Evolutionary conservation across 495 filamentous ascomycete species (phyloP).

Genomic region (Penicillium samsonianum): DNA sequence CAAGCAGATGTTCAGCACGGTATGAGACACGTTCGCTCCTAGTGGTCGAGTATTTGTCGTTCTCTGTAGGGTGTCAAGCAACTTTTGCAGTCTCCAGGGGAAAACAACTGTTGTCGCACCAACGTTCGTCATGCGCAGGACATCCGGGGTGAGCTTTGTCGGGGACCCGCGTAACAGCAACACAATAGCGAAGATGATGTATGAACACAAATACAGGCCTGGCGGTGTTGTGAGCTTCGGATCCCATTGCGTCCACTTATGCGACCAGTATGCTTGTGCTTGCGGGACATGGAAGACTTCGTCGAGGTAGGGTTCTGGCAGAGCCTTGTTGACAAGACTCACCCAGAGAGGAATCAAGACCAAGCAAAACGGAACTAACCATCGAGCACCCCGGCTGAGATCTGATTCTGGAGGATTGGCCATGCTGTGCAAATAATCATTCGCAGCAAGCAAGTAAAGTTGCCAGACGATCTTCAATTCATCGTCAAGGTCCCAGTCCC

Average conservation of each 20-base stretch:
- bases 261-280: constrained; percentile 80
- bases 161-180: constrained; percentile 42
- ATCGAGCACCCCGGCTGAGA: constrained; percentile 45
- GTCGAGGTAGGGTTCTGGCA: constrained; percentile 86
- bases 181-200: constrained; percentile 38
- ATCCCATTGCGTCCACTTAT: constrained; percentile 80
- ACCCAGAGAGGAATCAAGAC: constrained; percentile 44
- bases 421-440: constrained; percentile 33
- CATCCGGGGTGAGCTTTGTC: constrained; percentile 39
- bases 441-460: constrained; percentile 8
- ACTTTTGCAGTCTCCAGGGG: constrained; percentile 46
- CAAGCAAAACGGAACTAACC: constrained; percentile 44
- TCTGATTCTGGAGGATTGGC: constrained; percentile 36
- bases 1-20: constrained; percentile 75
- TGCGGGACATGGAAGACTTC: constrained; percentile 96
- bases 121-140: constrained; percentile 45
- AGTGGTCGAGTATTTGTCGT: constrained; percentile 40
- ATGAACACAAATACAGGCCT: constrained; percentile 71
- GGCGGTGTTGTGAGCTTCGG: constrained; percentile 96
- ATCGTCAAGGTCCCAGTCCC: neutral
- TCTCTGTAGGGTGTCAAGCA: constrained; percentile 40
- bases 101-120: constrained; percentile 38
- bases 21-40: constrained; percentile 54
- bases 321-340: constrained; percentile 42
- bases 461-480: neutral